Base-by-base conservation (phyloP, 495 filamentous ascomycete species). In the Evernia prunastri region DNA sequence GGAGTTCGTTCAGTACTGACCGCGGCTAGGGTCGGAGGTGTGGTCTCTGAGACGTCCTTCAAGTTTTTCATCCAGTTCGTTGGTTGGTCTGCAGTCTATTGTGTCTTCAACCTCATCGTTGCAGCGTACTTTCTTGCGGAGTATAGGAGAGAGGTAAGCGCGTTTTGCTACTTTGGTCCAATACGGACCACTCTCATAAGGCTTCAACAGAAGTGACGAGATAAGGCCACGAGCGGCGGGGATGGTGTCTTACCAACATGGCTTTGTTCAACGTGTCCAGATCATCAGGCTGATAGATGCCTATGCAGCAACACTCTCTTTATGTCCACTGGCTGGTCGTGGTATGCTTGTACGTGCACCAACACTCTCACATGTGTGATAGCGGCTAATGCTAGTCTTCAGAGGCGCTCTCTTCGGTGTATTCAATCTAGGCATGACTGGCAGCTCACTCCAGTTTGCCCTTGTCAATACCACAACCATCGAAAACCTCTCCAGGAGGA, bases 61-160 rank as follows among this genome's bases (percentile, higher is more conserved):
- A 96, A 96, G 66, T 96, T 89, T 68, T 97, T 97, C 66, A 79
- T 91, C 17, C 92, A 96, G 67, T 95, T 96, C 67, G 84, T 86
- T 6, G 78, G 80, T 25, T 96, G 92, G 70, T 82, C 86, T 15
- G 69, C 81, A 10, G 60, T 92, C 9, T 91, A 85, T 69, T 92
- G 87, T 66, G 70, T 76, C 23, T 86, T 87, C 67, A 70, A 81
- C 35, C 75, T 96, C 4, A 80, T 87, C 45, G 74, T 85, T 2
- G 76, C 83, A 70, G 83, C 83, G 17, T 73, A 80, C 31, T 84
- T 84, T 51, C 73, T 85, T 15, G 77, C 77, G 4, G 83, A 85
- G 67, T 65, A 70, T 31, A 64, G 39, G 61, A 65, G 62, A 70
- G 71, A 66, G 58, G 67, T 58, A 43, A 40, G 51, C 59, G 10